phyloP scores from a whole-genome alignment of 2,329 filamentous ascomycete genomes.

The Aspergillus puulaauensis region DNA sequence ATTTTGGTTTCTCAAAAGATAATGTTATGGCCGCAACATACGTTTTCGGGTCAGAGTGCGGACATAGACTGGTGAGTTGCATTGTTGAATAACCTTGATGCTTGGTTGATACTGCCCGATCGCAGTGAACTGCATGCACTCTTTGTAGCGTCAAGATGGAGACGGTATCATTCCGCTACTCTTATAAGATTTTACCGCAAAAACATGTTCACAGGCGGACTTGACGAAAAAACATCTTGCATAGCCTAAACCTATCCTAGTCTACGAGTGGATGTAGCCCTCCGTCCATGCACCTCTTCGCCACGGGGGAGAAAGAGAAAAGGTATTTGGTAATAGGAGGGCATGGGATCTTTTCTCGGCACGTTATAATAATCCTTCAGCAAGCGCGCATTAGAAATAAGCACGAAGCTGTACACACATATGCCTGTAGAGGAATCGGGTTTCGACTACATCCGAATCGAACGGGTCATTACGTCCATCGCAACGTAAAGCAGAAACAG shows the following conservation, averaged over 20 bases:
- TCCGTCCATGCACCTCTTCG: slow-evolving; percentile 49
- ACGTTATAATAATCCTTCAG: slow-evolving; percentile 66
- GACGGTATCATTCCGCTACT: too few relatives aligned
- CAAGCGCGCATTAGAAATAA: slow-evolving; percentile 58
- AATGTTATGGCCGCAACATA: too few relatives aligned
- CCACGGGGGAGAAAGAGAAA: slow-evolving; percentile 37
- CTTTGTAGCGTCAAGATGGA: too few relatives aligned
- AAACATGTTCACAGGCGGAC: neutral
- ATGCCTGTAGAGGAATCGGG: slow-evolving; percentile 49
- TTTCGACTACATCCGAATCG: neutral
- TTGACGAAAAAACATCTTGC: neutral
- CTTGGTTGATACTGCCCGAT: too few relatives aligned
- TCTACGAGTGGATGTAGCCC: slow-evolving; percentile 44
- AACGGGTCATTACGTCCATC: neutral
- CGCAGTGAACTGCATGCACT: too few relatives aligned
- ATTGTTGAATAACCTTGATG: too few relatives aligned
- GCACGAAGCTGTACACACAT: slow-evolving; percentile 70
- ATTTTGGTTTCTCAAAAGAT: too few relatives aligned
- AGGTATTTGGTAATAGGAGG: slow-evolving; percentile 52
- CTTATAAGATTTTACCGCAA: too few relatives aligned
- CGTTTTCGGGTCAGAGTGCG: too few relatives aligned
- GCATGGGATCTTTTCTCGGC: slow-evolving; percentile 57
- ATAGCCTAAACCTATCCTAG: slow-evolving; percentile 8
- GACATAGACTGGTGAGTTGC: too few relatives aligned
- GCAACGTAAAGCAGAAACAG: neutral